These are phyloP conservation scores for Crataegus laevigata DNA, from an alignment of 306 rosid species.

Conservation along the genomic window DNA sequence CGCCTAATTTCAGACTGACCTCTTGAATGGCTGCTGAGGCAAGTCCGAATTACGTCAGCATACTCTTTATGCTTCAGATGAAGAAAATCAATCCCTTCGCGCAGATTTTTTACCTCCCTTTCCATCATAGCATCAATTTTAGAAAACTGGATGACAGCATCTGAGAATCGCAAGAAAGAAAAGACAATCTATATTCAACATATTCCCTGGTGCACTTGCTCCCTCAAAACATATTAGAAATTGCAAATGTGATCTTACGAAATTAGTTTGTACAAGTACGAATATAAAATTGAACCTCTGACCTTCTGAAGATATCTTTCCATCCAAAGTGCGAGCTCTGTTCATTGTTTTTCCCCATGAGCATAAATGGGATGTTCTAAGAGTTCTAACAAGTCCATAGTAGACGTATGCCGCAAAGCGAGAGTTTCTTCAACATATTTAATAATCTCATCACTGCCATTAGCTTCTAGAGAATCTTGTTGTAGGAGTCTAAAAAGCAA, in stretches of 20 bases:
- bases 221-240: conserved; percentile 7
- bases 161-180: conserved; percentile 45
- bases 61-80: conserved; percentile 61
- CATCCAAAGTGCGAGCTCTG: conserved; percentile 36
- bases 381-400: too few relatives aligned
- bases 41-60: conserved; percentile 41
- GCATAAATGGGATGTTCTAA: too few relatives aligned
- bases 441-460: too few relatives aligned
- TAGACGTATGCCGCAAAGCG: too few relatives aligned
- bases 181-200: conserved; percentile 21
- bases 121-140: conserved; percentile 75
- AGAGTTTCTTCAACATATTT: too few relatives aligned
- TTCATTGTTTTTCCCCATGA: too few relatives aligned
- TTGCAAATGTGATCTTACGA: conserved; percentile 1
- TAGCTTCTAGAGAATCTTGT: too few relatives aligned
- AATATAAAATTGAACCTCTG: conserved; percentile 22
- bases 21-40: conserved; percentile 27
- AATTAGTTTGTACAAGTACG: background rate
- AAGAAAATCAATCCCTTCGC: conserved; percentile 50
- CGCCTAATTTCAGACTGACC: conserved; percentile 58
- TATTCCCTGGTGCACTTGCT: conserved; percentile 12
- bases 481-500: too few relatives aligned
- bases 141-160: conserved; percentile 51
- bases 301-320: conserved; percentile 69
- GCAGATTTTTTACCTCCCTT: conserved; percentile 58